Base-by-base conservation (phyloP, 2,329 filamentous ascomycete genomes). In the Neurospora sp. region DNA sequence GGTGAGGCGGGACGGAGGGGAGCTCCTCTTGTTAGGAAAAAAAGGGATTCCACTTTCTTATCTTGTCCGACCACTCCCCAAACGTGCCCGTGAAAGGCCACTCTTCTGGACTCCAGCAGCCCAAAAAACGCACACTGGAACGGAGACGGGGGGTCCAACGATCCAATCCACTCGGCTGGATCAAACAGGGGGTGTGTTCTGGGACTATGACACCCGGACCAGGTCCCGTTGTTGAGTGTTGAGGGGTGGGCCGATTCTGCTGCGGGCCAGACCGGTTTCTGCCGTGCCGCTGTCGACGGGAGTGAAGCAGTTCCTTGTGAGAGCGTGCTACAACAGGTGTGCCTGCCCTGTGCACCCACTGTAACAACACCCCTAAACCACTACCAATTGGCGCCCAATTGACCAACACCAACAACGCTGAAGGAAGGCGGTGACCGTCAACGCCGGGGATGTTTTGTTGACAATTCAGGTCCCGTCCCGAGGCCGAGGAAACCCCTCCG, bases 171-270 rank as follows among this genome's bases (percentile, higher is more conserved):
- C 46, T 57, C 46, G 52, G 52, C 52, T 33, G 23, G 52, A 33
- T 57, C 52, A 17, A 57, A 57, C 52, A 62, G 52, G 23, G 52
- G 52, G 52, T 33, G 23, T 17, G 52, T 17, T 62, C 5, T 33
- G 6, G 23, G 23, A 6, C 15, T 62, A 4, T 33, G 23, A 17
- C 23, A 57, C 52, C 52, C 46, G 46, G 46, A 57, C 46, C 46
- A 57, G 46, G 46, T 57, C 46, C 46, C 46, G 46, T 57, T 62
- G 52, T 62, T 62, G 52, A 62, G 23, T 62, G 66, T 68, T 46
- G 15, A 57, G 28, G 19, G 33, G 70, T 75, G 69, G 74, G 70
- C 67, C 72, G 71, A 73, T 73, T 74, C 71, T 71, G 43, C 67
- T 70, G 67, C 71, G 66, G 67, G 41, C 41, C 68, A 43, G 67